Percentiles rank a stretch among this genome's conserved stretches.
phyloP scores from a whole-genome alignment of 148 eudicot genomes.

The Heliamphora exappendiculata region DNA sequence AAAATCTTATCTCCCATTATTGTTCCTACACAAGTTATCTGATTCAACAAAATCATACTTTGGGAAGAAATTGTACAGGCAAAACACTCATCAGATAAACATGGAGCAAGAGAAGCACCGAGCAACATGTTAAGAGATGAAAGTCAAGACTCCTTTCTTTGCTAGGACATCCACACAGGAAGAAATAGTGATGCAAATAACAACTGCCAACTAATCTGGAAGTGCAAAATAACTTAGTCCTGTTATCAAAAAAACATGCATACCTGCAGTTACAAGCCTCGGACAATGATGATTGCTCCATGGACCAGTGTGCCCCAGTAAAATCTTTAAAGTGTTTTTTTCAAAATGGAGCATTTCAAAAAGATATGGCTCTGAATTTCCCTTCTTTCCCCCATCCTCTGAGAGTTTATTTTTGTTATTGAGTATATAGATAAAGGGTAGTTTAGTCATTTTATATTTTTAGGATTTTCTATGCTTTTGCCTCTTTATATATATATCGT shows the following conservation, averaged over 20 bases:
- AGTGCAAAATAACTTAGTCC: slow-evolving; percentile 5
- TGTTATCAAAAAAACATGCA: not conserved
- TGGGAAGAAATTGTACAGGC: not conserved
- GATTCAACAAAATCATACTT: slow-evolving; percentile 1
- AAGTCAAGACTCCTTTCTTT: not conserved
- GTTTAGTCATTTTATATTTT: no score
- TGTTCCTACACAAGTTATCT: not conserved
- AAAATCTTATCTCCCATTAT: not conserved
- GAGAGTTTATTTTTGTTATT: no score
- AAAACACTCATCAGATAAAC: not conserved
- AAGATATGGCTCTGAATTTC: no score
- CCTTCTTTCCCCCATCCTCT: no score
- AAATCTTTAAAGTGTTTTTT: not conserved
- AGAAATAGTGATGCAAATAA: not conserved
- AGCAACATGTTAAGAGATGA: not conserved
- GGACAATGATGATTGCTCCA: not conserved
- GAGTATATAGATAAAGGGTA: no score
- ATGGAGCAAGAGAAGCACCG: not conserved
- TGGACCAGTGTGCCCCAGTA: not conserved
- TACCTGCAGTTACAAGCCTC: not conserved
- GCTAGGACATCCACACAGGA: not conserved
- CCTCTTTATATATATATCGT: no score
- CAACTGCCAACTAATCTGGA: not conserved
- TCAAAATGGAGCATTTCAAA: not conserved
- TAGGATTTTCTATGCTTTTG: no score